phyloP scores from a whole-genome alignment of 2,329 filamentous ascomycete species.

The Stachybotrys echinatus region DNA sequence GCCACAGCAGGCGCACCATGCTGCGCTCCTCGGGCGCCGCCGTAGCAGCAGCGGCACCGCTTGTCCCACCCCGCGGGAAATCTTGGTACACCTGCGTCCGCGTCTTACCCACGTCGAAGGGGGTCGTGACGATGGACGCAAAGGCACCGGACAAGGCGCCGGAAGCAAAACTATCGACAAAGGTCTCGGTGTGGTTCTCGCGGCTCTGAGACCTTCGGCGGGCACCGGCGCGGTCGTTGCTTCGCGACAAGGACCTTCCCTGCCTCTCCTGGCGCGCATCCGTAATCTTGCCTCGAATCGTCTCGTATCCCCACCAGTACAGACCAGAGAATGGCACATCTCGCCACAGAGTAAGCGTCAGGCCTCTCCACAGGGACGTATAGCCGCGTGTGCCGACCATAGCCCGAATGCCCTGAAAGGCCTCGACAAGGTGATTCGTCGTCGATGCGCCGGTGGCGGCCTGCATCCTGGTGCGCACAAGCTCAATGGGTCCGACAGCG shows the following conservation, averaged over 20 bases:
- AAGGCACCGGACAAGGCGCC: conserved; percentile 79
- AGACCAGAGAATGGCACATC: conserved; percentile 96
- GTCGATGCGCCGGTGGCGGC: conserved; percentile 53
- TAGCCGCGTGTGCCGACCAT: conserved; percentile 79
- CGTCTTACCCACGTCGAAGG: conserved; percentile 97
- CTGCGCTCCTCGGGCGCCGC: conserved; percentile 65
- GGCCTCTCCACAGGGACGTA: conserved; percentile 79
- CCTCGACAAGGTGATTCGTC: conserved; percentile 71
- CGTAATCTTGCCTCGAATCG: conserved; percentile 65
- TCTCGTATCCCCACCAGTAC: conserved; percentile 98
- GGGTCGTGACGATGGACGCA: conserved; percentile 84
- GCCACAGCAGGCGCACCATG: conserved; percentile 80
- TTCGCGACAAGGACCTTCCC: conserved; percentile 30
- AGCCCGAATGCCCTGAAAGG: conserved; percentile 66
- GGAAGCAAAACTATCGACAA: conserved; percentile 83
- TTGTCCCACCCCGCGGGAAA: conserved; percentile 19
- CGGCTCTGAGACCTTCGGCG: conserved; percentile 54
- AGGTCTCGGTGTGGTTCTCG: conserved; percentile 70
- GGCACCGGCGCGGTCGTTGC: conserved; percentile 31
- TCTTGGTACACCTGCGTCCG: conserved; percentile 80
- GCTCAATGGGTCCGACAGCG: conserved; percentile 84
- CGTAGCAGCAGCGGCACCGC: conserved; percentile 27
- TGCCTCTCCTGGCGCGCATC: conserved; percentile 56
- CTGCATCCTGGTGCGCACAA: conserved; percentile 90
- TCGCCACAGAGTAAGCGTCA: conserved; percentile 89